phyloP scores from a whole-genome alignment of 2,329 filamentous ascomycete species.

The Xylaria sp. region DNA sequence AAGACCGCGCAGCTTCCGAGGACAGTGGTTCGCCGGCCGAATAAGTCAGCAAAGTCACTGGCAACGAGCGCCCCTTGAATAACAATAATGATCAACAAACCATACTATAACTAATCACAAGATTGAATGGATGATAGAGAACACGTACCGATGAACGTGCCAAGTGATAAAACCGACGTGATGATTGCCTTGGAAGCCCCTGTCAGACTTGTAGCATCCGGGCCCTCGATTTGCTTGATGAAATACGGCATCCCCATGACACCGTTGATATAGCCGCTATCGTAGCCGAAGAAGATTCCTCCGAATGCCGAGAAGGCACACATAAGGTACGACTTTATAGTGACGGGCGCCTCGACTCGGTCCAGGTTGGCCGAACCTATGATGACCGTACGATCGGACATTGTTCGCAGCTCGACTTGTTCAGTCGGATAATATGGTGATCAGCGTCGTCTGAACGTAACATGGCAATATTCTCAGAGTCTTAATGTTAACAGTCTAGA shows the following conservation, averaged over 20 bases:
- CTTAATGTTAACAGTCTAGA: slow-evolving; percentile 11
- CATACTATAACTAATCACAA: background rate
- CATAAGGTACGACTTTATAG: slow-evolving; percentile 60
- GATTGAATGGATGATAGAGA: background rate
- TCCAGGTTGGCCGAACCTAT: slow-evolving; percentile 59
- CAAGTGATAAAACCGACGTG: slow-evolving; percentile 79
- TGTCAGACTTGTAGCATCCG: slow-evolving; percentile 48
- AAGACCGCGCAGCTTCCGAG: slow-evolving; percentile 78
- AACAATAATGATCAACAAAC: background rate
- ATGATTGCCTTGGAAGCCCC: slow-evolving; percentile 65
- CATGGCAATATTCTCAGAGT: background rate
- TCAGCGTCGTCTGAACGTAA: background rate
- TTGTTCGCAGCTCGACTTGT: slow-evolving; percentile 26
- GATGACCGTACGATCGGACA: slow-evolving; percentile 47
- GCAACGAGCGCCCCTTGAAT: slow-evolving; percentile 72
- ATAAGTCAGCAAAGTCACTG: slow-evolving; percentile 79
- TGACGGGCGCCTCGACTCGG: slow-evolving; percentile 68
- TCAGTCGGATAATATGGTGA: background rate
- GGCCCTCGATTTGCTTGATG: slow-evolving; percentile 49
- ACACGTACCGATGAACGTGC: slow-evolving; percentile 73
- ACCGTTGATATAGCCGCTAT: slow-evolving; percentile 54
- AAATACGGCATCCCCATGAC: slow-evolving; percentile 54
- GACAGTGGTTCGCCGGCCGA: slow-evolving; percentile 78
- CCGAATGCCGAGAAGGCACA: slow-evolving; percentile 50
- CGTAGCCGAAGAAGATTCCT: slow-evolving; percentile 55